These are phyloP conservation scores for Fusarium oligoseptatum DNA, from an alignment of 2,329 filamentous ascomycete genomes.

Conservation along the genomic window DNA sequence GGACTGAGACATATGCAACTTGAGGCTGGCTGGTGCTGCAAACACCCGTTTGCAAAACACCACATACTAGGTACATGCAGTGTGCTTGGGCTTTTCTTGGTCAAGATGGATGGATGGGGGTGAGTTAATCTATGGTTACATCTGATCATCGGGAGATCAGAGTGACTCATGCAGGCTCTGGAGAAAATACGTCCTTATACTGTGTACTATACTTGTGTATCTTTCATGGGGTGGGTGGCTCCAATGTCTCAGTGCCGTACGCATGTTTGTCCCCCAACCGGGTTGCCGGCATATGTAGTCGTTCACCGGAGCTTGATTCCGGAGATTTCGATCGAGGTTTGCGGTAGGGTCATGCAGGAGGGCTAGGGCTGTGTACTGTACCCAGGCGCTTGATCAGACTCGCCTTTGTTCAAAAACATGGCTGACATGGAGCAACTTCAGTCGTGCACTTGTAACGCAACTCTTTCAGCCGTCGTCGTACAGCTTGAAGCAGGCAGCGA, in stretches of 20 bases:
- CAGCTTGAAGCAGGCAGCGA: background rate
- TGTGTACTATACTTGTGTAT: background rate
- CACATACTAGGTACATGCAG: background rate
- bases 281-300: background rate
- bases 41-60: slow-evolving; percentile 5
- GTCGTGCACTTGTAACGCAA: background rate
- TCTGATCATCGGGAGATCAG: too few species aligned
- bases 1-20: background rate
- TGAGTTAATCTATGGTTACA: too few species aligned
- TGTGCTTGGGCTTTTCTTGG: background rate
- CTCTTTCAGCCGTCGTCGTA: background rate
- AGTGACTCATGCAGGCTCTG: background rate
- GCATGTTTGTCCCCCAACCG: background rate
- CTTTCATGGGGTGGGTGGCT: background rate
- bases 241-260: background rate
- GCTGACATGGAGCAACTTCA: background rate
- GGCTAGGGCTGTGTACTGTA: background rate
- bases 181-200: background rate
- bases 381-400: background rate
- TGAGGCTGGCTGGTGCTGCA: background rate
- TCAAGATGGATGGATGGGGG: background rate
- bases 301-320: background rate
- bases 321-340: background rate
- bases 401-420: background rate
- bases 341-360: background rate